Evolutionary conservation across 345 rosid species (phyloP), one percentile per base, ranked within the genome.

Genomic region (Syzygium aromaticum): DNA sequence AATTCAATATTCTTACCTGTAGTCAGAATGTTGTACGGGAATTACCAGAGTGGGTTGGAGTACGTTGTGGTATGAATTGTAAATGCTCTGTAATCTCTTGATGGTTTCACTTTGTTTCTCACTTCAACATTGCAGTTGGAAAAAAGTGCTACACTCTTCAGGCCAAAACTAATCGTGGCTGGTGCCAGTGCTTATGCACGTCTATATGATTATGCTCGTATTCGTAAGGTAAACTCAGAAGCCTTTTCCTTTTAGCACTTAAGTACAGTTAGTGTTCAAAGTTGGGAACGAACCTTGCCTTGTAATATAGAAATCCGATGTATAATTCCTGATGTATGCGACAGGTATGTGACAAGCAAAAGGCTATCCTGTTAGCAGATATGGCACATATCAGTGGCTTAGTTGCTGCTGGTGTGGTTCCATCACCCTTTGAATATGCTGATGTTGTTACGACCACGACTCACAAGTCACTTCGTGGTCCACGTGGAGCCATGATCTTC

Each of bases 401-500:
- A 91, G 99, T 96, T 89, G 99, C 98, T 86, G 99, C 97, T 85
- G 98, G 93, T 88, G 99, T 98, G 85, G 92, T 98, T 89, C 99
- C 99, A 85, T 98, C 99, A 53, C 99, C 99, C n/a, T 98, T 98
- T 86, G 99, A 98, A 4, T 98, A 94, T 90, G 99, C 99, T 59
- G 99, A 98, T 92, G 93, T 98, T 19, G 99, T 98, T 43, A 98
- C 99, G 46, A 98, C 99, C 88, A 98, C 99, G 85, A 98, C 99
- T 88, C 99, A 98, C 91, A 98, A 98, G 92, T 98, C 99, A 38
- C 99, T 96, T 89, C 99, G 98, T 38, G 99, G 99, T 52, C 99
- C 99, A 5, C 98, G 99, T 88, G 99, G 99, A 90, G 99, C 99
- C 93, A 98, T 98, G 99, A 98, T 98, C 89, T 98, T 98, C 93